Evolutionary conservation across 2,329 filamentous ascomycete species (phyloP).

Genomic region (Aureobasidium sp.): DNA sequence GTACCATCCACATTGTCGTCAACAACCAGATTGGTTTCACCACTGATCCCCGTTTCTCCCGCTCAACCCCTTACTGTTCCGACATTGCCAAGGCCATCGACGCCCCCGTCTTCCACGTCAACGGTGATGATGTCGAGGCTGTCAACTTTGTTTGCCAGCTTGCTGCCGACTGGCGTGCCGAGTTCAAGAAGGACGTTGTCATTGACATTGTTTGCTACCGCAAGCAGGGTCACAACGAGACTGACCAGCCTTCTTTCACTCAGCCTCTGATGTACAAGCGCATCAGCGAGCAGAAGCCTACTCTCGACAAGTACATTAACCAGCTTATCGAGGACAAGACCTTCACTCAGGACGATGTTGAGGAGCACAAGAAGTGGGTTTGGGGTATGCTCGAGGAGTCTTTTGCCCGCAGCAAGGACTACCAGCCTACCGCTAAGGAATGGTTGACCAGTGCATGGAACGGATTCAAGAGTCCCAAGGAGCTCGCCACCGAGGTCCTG

Average conservation of each 20-base stretch:
- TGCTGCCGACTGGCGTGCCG: slow-evolving; percentile 93
- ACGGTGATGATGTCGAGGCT: slow-evolving; percentile 95
- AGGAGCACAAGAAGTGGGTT: slow-evolving; percentile 99
- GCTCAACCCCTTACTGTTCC: slow-evolving; percentile 97
- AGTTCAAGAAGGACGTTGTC: slow-evolving; percentile 98
- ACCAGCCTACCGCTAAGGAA: slow-evolving; percentile 91
- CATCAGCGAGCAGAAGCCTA: slow-evolving; percentile 74
- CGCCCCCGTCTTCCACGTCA: slow-evolving; percentile 97
- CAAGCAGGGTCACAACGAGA: slow-evolving; percentile 99
- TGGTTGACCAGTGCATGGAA: slow-evolving; percentile 99
- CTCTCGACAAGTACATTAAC: slow-evolving; percentile 85
- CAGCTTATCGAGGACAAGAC: slow-evolving; percentile 87
- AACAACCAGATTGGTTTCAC: slow-evolving; percentile 99
- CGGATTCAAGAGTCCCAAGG: slow-evolving; percentile 98
- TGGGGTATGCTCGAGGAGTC: slow-evolving; percentile 99
- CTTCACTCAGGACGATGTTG: slow-evolving; percentile 94
- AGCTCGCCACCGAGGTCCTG: slow-evolving; percentile 87
- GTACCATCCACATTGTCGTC: slow-evolving; percentile 92
- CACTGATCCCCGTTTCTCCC: slow-evolving; percentile 92
- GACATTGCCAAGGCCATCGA: slow-evolving; percentile 99
- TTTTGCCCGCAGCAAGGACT: slow-evolving; percentile 95
- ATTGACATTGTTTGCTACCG: slow-evolving; percentile 98
- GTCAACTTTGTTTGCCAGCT: slow-evolving; percentile 98
- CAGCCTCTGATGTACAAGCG: slow-evolving; percentile 99
- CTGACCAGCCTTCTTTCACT: slow-evolving; percentile 98